phyloP scores from a whole-genome alignment of 164 flowering plant genomes.

The Magnolia kwangsiensis region DNA sequence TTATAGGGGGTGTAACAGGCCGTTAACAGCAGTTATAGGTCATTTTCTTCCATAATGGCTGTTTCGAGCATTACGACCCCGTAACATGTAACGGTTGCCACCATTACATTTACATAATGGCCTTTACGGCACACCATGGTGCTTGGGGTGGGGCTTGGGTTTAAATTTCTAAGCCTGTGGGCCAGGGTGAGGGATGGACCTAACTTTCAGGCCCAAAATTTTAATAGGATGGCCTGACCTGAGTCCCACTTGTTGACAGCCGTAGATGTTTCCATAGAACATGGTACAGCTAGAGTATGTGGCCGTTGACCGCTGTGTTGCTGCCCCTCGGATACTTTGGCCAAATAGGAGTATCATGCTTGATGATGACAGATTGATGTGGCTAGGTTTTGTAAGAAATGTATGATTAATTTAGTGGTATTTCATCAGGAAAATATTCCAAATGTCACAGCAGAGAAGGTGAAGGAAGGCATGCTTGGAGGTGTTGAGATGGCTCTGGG shows the following conservation, averaged over 20 bases:
- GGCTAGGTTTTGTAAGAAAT: background rate
- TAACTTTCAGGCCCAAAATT: too few species aligned
- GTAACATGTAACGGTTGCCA: too few species aligned
- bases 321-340: background rate
- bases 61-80: too few species aligned
- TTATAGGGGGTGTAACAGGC: too few species aligned
- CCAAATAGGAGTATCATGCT: background rate
- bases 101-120: too few species aligned
- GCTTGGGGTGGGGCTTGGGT: too few species aligned
- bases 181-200: too few species aligned
- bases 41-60: too few species aligned
- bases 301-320: background rate
- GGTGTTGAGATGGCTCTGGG: slow-evolving; percentile 86
- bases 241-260: too few species aligned
- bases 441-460: slow-evolving; percentile 72
- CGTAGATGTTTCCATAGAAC: background rate
- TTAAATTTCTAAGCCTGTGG: too few species aligned
- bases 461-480: slow-evolving; percentile 69
- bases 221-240: background rate
- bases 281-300: background rate
- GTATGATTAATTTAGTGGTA: background rate
- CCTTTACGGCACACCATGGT: too few species aligned
- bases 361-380: background rate
- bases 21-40: too few species aligned
- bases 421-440: slow-evolving; percentile 79